Percentiles rank a stretch among this genome's conserved stretches.
Evolutionary conservation across 345 rosid species (phyloP).

Genomic region (Anastatica hierochuntica): DNA sequence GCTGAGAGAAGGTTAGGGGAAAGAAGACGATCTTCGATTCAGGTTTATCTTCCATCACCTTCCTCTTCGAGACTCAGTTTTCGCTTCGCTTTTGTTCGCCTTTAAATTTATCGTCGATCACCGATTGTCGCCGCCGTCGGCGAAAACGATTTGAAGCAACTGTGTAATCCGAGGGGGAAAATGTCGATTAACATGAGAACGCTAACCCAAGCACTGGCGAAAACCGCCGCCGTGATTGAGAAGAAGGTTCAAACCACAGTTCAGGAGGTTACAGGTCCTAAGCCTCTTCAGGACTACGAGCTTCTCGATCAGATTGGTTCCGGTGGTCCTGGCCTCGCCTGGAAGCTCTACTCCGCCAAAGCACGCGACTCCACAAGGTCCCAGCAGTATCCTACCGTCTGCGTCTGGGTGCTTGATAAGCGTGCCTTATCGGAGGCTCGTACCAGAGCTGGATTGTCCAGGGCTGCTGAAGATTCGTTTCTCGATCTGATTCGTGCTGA

Average conservation of each 20-base stretch:
- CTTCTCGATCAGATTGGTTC: constrained; percentile 96
- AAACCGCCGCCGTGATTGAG: constrained; percentile 92
- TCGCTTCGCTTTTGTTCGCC: no score
- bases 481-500: constrained; percentile 79
- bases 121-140: no score
- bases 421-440: constrained; percentile 68
- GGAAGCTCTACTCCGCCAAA: constrained; percentile 78
- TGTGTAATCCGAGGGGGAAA: neutral
- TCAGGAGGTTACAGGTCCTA: constrained; percentile 96
- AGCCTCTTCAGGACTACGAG: constrained; percentile 82
- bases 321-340: constrained; percentile 91
- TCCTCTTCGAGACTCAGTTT: no score
- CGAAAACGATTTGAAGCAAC: constrained; percentile 2
- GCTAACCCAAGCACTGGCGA: constrained; percentile 87
- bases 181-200: constrained; percentile 95
- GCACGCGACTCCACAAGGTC: constrained; percentile 63
- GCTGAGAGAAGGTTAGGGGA: no score
- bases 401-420: constrained; percentile 96
- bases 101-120: no score
- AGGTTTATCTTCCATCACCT: no score
- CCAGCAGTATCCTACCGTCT: constrained; percentile 84
- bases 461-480: constrained; percentile 76
- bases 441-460: constrained; percentile 65
- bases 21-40: no score
- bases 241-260: constrained; percentile 94